A percentile compares a stretch with the other conserved stretches of the same genome.
Evolutionary conservation across 371 early-diverging fungal genomes (phyloP).

Genomic region (Mucor irregularis): DNA sequence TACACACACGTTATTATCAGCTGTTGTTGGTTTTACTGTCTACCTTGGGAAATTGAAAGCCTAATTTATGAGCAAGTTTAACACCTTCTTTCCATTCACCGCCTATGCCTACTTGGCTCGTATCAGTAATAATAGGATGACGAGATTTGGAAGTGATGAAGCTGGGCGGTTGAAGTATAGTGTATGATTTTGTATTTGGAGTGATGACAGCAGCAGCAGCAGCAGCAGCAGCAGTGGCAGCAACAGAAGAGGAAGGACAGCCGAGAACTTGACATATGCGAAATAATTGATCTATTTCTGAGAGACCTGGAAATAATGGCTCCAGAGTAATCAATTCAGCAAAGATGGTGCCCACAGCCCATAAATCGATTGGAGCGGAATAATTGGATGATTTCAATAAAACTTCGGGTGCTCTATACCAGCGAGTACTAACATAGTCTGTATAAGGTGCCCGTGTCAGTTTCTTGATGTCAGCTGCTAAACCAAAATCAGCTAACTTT

Average conservation of each 20-base stretch:
- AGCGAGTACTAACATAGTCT: slow-evolving; percentile 94
- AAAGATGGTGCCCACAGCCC: slow-evolving; percentile 95
- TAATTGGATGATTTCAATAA: slow-evolving; percentile 83
- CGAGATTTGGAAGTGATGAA: neutral
- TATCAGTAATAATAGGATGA: neutral
- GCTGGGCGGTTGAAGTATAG: neutral
- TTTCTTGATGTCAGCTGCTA: slow-evolving; percentile 81
- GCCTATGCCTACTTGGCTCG: slow-evolving; percentile 29
- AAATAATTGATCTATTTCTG: slow-evolving; percentile 89
- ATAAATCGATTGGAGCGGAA: slow-evolving; percentile 94
- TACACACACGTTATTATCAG: neutral
- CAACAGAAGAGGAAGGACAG: slow-evolving; percentile 28
- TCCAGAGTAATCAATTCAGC: slow-evolving; percentile 83
- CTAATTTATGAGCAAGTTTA: slow-evolving; percentile 56
- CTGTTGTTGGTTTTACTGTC: neutral
- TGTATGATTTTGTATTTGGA: neutral
- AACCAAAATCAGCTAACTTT: slow-evolving; percentile 95
- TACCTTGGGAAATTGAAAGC: slow-evolving; percentile 58
- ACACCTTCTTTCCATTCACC: slow-evolving; percentile 72
- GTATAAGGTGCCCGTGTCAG: slow-evolving; percentile 77
- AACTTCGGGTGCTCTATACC: slow-evolving; percentile 99
- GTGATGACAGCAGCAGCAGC: neutral
- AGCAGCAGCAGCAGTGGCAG: neutral
- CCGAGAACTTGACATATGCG: slow-evolving; percentile 70
- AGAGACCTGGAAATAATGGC: slow-evolving; percentile 93